These are phyloP conservation scores for Tympanopsis confertula DNA, from an alignment of 2,329 filamentous ascomycete species.

Conservation along the genomic window DNA sequence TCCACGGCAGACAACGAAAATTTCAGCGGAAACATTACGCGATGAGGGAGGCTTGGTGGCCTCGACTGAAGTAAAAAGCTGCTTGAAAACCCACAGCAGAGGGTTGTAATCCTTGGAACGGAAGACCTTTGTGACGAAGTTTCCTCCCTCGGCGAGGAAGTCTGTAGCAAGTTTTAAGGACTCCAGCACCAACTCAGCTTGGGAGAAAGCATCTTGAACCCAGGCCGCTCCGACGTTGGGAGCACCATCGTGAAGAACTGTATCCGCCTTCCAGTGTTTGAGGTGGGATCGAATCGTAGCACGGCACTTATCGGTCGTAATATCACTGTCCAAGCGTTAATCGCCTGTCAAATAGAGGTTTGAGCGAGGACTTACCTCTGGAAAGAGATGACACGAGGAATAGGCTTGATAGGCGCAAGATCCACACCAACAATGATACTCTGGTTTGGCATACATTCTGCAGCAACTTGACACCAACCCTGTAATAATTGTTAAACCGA, in stretches of 20 bases:
- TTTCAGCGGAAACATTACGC: slow-evolving; percentile 92
- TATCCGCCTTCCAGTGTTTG: slow-evolving; percentile 93
- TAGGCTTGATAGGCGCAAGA: slow-evolving; percentile 87
- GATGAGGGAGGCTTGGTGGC: slow-evolving; percentile 95
- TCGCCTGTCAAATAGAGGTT: no score
- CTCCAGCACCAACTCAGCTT: slow-evolving; percentile 84
- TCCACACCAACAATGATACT: slow-evolving; percentile 91
- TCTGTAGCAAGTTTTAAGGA: slow-evolving; percentile 89
- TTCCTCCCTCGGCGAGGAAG: slow-evolving; percentile 78
- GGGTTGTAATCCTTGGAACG: slow-evolving; percentile 94
- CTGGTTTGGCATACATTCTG: slow-evolving; percentile 83
- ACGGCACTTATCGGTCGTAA: slow-evolving; percentile 92
- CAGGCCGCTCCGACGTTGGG: slow-evolving; percentile 96
- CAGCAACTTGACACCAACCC: slow-evolving; percentile 94
- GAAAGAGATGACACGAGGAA: slow-evolving; percentile 86
- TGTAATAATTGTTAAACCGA: no score
- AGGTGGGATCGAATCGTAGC: slow-evolving; percentile 79
- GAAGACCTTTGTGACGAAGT: slow-evolving; percentile 96
- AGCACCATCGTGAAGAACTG: slow-evolving; percentile 89
- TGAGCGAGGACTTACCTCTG: no score
- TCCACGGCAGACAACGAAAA: slow-evolving; percentile 92
- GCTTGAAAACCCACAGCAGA: slow-evolving; percentile 92
- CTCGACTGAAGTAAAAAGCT: slow-evolving; percentile 88
- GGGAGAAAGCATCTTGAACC: slow-evolving; percentile 96
- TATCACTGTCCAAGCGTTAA: no score